phyloP scores from a whole-genome alignment of 2,329 filamentous ascomycete species.

The Acrocalymma vagum region DNA sequence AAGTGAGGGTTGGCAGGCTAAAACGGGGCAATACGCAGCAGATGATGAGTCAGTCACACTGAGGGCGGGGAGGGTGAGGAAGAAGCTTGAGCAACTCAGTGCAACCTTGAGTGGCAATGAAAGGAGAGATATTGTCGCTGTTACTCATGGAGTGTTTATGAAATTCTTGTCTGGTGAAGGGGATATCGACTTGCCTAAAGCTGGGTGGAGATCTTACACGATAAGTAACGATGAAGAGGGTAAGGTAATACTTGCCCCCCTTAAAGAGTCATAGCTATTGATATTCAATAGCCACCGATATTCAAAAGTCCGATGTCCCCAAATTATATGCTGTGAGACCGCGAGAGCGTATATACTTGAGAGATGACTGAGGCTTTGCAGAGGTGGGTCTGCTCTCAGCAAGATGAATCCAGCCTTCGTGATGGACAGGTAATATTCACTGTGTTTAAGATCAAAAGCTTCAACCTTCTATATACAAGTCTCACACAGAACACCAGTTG shows the following conservation, averaged over 20 bases:
- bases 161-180: slow-evolving; percentile 35
- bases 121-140: slow-evolving; percentile 31
- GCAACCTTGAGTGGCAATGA: slow-evolving; percentile 6
- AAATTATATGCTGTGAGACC: too few relatives aligned
- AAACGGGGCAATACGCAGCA: slow-evolving; percentile 12
- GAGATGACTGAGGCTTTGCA: too few relatives aligned
- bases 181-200: slow-evolving; percentile 40
- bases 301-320: too few relatives aligned
- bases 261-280: too few relatives aligned
- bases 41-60: slow-evolving; percentile 9
- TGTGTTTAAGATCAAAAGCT: too few relatives aligned
- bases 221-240: slow-evolving; percentile 16
- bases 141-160: slow-evolving; percentile 44
- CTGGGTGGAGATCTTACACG: slow-evolving; percentile 38
- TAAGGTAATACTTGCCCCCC: slow-evolving; percentile 1
- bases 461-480: too few relatives aligned
- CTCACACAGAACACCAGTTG: too few relatives aligned
- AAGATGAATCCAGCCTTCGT: too few relatives aligned
- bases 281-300: too few relatives aligned
- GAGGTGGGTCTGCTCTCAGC: too few relatives aligned
- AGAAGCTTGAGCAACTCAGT: slow-evolving; percentile 10
- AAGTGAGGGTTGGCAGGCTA: slow-evolving; percentile 8
- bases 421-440: too few relatives aligned
- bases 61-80: slow-evolving; percentile 9
- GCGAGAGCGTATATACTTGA: too few relatives aligned